These are phyloP conservation scores for Bisporella sp. DNA, from an alignment of 2,329 filamentous ascomycete genomes.

Conservation along the genomic window DNA sequence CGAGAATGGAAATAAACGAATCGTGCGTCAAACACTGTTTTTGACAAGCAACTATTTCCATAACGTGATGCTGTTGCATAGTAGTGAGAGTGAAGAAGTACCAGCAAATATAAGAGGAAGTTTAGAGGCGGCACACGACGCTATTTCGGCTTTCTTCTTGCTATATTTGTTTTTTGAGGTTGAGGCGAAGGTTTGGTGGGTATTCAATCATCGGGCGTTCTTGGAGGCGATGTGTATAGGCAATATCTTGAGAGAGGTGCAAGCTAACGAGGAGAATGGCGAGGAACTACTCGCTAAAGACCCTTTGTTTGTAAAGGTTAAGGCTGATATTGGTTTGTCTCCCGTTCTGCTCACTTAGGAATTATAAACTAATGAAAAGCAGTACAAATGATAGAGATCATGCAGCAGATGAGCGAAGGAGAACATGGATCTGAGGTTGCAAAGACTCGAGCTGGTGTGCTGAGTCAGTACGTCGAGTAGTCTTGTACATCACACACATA, in stretches of 20 bases:
- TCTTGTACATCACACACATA: too few relatives aligned
- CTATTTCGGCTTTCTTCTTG: conserved; percentile 68
- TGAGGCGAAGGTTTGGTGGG: conserved; percentile 78
- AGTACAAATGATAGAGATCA: conserved; percentile 59
- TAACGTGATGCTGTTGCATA: conserved; percentile 73
- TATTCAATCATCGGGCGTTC: conserved; percentile 75
- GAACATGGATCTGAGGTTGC: conserved; percentile 52
- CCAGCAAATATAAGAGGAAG: conserved; percentile 61
- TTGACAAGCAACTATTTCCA: conserved; percentile 79
- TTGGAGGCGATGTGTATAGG: conserved; percentile 67
- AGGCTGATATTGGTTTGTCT: conserved; percentile 52
- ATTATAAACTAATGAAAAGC: background rate
- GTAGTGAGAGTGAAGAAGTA: conserved; percentile 56
- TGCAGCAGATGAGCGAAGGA: conserved; percentile 50
- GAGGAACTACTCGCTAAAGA: conserved; percentile 42
- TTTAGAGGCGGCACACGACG: conserved; percentile 69
- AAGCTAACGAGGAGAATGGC: conserved; percentile 37
- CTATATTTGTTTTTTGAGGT: conserved; percentile 60
- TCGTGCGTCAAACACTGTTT: conserved; percentile 69
- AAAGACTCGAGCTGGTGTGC: conserved; percentile 49
- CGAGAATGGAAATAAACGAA: conserved; percentile 50
- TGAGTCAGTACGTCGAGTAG: conserved; percentile 39
- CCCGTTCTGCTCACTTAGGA: background rate
- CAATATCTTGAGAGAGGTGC: conserved; percentile 45
- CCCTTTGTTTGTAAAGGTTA: conserved; percentile 52